phyloP scores from a whole-genome alignment of 1,284 basidiomycete species.

The Mycena citricolor region DNA sequence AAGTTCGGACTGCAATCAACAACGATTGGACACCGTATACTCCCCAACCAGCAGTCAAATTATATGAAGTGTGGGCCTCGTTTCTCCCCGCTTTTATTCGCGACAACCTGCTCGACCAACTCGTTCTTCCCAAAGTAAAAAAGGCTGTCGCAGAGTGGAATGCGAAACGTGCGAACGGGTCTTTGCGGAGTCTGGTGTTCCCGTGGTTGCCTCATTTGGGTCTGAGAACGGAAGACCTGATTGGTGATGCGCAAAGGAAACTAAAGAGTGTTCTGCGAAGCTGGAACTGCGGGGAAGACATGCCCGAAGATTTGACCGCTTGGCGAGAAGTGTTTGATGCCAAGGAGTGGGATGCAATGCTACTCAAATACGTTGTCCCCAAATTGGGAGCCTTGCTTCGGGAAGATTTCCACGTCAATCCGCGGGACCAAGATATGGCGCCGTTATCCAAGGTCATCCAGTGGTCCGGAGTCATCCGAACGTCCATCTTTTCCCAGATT shows the following conservation, averaged over 20 bases:
- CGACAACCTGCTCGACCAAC: conserved; percentile 95
- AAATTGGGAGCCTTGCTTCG: conserved; percentile 82
- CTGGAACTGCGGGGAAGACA: conserved; percentile 76
- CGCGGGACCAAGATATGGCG: conserved; percentile 84
- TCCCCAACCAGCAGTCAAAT: conserved; percentile 72
- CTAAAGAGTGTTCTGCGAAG: conserved; percentile 75
- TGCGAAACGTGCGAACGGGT: conserved; percentile 51
- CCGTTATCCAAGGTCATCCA: conserved; percentile 75
- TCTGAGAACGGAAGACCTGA: conserved; percentile 71
- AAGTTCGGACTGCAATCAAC: conserved; percentile 87
- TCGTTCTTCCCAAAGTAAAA: conserved; percentile 89
- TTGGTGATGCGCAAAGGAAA: conserved; percentile 85
- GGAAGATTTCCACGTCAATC: conserved; percentile 85
- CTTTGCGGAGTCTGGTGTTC: conserved; percentile 84
- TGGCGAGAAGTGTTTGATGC: conserved; percentile 83
- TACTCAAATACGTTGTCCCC: conserved; percentile 89
- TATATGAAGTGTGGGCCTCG: conserved; percentile 87
- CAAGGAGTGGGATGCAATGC: conserved; percentile 87
- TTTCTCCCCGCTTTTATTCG: conserved; percentile 88
- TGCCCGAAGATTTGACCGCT: conserved; percentile 70
- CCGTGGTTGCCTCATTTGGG: conserved; percentile 94
- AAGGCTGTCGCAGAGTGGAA: conserved; percentile 86
- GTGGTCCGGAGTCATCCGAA: conserved; percentile 76
- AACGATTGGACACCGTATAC: conserved; percentile 87
- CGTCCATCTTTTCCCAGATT: conserved; percentile 77